These are phyloP conservation scores for Raffaelea deltoideospora DNA, from an alignment of 2,329 filamentous ascomycete genomes.

Conservation along the genomic window DNA sequence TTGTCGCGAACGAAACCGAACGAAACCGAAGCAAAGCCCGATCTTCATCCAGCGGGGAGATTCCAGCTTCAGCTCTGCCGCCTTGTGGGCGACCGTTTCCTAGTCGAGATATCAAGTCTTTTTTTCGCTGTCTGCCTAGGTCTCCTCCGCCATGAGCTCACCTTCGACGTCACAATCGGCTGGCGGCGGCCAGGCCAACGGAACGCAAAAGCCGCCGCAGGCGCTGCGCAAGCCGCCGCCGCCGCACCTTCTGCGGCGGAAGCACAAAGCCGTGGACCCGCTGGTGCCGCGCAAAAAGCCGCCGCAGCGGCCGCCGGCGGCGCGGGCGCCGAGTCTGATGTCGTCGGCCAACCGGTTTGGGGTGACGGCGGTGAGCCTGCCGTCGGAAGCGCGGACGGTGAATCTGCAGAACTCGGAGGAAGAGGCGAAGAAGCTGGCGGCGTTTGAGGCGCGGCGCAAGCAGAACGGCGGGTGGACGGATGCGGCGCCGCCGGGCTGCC, in stretches of 20 bases:
- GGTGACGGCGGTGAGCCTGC: conserved; percentile 7
- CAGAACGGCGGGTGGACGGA: conserved; percentile 44
- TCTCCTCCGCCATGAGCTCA: too few relatives aligned
- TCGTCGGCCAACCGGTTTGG: conserved; percentile 5
- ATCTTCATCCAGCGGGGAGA: too few relatives aligned
- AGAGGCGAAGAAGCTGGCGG: conserved; percentile 13
- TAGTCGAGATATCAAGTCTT: too few relatives aligned
- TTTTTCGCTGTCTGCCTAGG: too few relatives aligned
- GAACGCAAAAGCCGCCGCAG: too few relatives aligned
- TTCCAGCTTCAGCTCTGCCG: too few relatives aligned
- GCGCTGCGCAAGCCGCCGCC: conserved; percentile 1
- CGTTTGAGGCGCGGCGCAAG: conserved; percentile 26
- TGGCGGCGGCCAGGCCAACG: conserved; percentile 4
- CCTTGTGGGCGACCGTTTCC: too few relatives aligned
- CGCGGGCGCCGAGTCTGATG: conserved; percentile 2
- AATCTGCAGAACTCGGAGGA: conserved; percentile 4
- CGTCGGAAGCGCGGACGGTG: conserved; percentile 8
- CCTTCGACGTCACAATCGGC: too few relatives aligned
- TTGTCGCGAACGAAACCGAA: too few relatives aligned
- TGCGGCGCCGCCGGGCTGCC: conserved; percentile 23
- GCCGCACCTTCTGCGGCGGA: conserved; percentile 22
- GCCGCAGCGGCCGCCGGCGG: conserved; percentile 19
- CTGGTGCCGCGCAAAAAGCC: conserved; percentile 46
- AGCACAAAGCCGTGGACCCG: conserved; percentile 41
- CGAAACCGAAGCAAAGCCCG: too few relatives aligned